Evolutionary conservation across 805 yeast genomes (phyloP), one percentile per base, ranked within the genome.

Genomic region (Saccharomycopsis selenospora): DNA sequence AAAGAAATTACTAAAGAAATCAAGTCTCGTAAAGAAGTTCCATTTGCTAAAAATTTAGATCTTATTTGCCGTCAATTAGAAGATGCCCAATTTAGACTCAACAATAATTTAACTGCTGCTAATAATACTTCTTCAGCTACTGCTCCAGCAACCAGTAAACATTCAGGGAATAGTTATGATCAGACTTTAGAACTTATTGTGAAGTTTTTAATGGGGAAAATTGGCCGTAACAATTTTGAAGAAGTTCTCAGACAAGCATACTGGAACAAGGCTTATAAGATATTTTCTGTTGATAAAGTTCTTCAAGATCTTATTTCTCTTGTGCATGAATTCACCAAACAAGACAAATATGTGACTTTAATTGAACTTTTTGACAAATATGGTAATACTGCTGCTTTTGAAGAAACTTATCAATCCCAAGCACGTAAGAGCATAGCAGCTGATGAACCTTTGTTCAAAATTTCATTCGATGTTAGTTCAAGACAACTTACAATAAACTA

Each of bases 161-260:
- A 14, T 33, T 27, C 44, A 11, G 43, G 27, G 6, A 36, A 25
- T 17, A 36, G 42, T 17, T 93, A 93, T 64, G 68, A 72, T 29
- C 96, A 91, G 64, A 76, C 88, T n/a, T 69, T 93, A 50, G 71
- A 69, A 2, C 71, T 93, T 48, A 78, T 95, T 50, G 87, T 79
- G 55, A 77, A 79, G 55, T 70, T 88, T 45, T 83, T 93, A 55
- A 93, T 87, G 56, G 95, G 95, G 25, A 93, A 88, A 30, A 67
- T 93, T 43, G 99, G 93, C 60, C 95, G 87, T 54, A 93, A 84
- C 64, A 82, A 89, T 84, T 95, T 85, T 64, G 99, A 93, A 68
- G 99, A 93, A 65, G 77, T 95, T 14, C 67, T 93, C 51, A 86
- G 99, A 54, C 97, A 91, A 70, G 96, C 95, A 0, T 93, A 85